These are phyloP conservation scores for Boletus rubropictus DNA, from an alignment of 768 basidiomycete species.

Conservation along the genomic window DNA sequence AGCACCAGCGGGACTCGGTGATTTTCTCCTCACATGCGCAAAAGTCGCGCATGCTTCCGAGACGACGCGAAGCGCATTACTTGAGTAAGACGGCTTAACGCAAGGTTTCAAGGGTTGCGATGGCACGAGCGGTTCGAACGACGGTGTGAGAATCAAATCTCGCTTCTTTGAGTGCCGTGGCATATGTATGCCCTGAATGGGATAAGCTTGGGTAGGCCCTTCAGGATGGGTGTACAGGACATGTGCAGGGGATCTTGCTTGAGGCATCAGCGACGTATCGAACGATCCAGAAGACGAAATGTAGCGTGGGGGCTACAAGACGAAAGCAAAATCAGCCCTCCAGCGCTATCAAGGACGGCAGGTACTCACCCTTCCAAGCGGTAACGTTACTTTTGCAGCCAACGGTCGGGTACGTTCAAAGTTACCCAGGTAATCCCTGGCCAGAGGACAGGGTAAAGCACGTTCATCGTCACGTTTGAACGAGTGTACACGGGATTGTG, in stretches of 20 bases:
- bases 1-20: background rate
- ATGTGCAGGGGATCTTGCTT: slow-evolving; percentile 9
- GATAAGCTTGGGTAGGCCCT: slow-evolving; percentile 11
- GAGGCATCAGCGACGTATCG: slow-evolving; percentile 5
- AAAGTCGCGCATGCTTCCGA: slow-evolving; percentile 24
- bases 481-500: slow-evolving; percentile 12
- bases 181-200: slow-evolving; percentile 3
- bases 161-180: slow-evolving; percentile 15
- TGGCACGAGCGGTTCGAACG: slow-evolving; percentile 1
- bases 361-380: slow-evolving; percentile 14
- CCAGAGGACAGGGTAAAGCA: background rate
- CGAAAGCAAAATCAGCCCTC: background rate
- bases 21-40: slow-evolving; percentile 11
- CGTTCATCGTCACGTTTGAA: slow-evolving; percentile 9
- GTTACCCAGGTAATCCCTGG: slow-evolving; percentile 5
- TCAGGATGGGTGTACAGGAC: slow-evolving; percentile 18
- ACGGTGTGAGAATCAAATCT: slow-evolving; percentile 1
- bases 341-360: background rate
- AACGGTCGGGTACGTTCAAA: slow-evolving; percentile 10
- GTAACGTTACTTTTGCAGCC: slow-evolving; percentile 18
- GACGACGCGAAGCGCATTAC: slow-evolving; percentile 21
- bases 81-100: slow-evolving; percentile 11
- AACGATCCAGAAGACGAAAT: slow-evolving; percentile 7
- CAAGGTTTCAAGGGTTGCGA: background rate
- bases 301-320: slow-evolving; percentile 7